Conservation (phyloP, 495 filamentous ascomycete species). For the Aspergillus sparsus region DNA sequence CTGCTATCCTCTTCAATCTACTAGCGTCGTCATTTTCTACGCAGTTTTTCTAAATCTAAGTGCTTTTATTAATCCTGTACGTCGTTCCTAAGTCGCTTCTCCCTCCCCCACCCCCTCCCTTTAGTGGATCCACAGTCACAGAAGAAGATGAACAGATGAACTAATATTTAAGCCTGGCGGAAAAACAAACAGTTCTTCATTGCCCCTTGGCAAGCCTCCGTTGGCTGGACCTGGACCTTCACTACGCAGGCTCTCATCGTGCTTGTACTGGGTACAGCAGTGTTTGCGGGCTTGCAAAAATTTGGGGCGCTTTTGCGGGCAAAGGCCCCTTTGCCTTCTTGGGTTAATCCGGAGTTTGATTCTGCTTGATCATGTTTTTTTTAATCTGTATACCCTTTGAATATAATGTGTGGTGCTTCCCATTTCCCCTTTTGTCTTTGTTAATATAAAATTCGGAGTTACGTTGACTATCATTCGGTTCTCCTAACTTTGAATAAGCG, state of each 20-base stretch:
- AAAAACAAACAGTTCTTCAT: conserved; percentile 53
- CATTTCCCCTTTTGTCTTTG: too few species aligned
- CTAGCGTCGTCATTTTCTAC: conserved; percentile 62
- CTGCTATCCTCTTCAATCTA: conserved; percentile 58
- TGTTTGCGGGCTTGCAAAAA: conserved; percentile 45
- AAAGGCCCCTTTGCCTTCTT: conserved; percentile 33
- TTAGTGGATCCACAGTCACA: too few species aligned
- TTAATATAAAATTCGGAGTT: neutral
- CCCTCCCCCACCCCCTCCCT: neutral
- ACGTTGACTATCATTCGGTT: neutral
- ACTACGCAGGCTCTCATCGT: conserved; percentile 55
- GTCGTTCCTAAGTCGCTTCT: conserved; percentile 7
- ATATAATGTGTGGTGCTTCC: too few species aligned
- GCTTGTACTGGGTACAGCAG: conserved; percentile 41
- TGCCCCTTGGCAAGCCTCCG: conserved; percentile 50
- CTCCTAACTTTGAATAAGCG: neutral
- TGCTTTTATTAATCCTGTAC: conserved; percentile 49
- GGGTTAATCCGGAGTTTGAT: conserved; percentile 51
- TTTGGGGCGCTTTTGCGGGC: conserved; percentile 44
- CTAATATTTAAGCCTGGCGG: conserved; percentile 1
- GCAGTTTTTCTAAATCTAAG: conserved; percentile 60
- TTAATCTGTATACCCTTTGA: neutral
- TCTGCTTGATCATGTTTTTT: conserved; percentile 9
- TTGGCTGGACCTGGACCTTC: conserved; percentile 61
- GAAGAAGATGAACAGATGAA: neutral